phyloP scores from a whole-genome alignment of 805 yeast species.

The Candida mattraensis region DNA sequence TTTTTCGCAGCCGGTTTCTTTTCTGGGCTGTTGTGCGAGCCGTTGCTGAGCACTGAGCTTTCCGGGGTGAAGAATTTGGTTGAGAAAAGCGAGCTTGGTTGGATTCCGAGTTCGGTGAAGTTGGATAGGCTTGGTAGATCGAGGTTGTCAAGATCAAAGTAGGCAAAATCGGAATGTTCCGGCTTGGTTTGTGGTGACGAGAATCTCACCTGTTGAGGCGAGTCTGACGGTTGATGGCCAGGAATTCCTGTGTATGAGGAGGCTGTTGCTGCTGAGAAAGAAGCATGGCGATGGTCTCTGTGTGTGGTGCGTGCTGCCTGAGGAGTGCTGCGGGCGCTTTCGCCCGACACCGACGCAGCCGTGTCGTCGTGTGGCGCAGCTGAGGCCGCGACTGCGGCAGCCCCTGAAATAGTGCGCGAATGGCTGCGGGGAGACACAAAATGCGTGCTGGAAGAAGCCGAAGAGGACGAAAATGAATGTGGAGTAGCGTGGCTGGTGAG shows the following conservation, averaged over 20 bases:
- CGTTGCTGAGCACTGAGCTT: conserved; percentile 8
- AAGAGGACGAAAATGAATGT: conserved; percentile 20
- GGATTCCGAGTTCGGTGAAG: conserved; percentile 8
- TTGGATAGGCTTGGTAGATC: conserved; percentile 27
- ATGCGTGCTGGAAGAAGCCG: conserved; percentile 12
- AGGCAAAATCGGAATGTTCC: conserved; percentile 32
- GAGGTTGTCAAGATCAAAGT: conserved; percentile 34
- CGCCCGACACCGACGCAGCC: too few relatives aligned
- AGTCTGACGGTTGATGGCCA: too few relatives aligned
- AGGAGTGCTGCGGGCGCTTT: conserved; percentile 4
- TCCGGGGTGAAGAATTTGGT: conserved; percentile 14
- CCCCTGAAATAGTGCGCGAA: conserved; percentile 12
- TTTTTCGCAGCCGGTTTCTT: conserved; percentile 9
- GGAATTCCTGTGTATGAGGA: conserved; percentile 52
- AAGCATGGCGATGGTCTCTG: conserved; percentile 47
- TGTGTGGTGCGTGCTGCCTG: too few relatives aligned
- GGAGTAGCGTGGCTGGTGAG: conserved; percentile 20
- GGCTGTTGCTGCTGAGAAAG: conserved; percentile 66
- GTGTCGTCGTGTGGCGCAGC: too few relatives aligned
- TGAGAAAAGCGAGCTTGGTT: conserved; percentile 14
- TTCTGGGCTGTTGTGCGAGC: conserved; percentile 9
- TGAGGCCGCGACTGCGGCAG: not conserved
- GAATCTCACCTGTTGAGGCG: conserved; percentile 73
- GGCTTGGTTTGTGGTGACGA: conserved; percentile 68
- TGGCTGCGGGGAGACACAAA: conserved; percentile 19